Base-by-base conservation (phyloP, 345 rosid species). In the Mangifera indica region DNA sequence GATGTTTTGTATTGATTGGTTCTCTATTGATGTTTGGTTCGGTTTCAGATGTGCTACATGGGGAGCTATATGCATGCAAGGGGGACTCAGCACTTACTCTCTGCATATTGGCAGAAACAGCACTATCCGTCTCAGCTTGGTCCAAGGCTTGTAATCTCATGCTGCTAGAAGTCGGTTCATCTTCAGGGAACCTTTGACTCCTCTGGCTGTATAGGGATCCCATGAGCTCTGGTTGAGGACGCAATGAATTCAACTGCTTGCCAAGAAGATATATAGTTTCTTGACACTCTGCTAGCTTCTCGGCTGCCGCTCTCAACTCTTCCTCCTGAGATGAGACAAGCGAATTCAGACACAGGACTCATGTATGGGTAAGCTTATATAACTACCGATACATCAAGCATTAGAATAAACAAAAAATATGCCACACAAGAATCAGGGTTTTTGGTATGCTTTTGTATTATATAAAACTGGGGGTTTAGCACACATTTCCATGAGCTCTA, bases 211-310 rank as follows among this genome's bases (percentile, higher is more conserved):
- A 71, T 14, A 85, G 81, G 69, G 88, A 85, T 70, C 83, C 86
- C 22, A 67, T 77, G 26, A 55, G 59, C 48, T 88, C 96, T 32
- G 90, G 54, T 71, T 82, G 96, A 69, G 96, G 98, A 61, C 82
- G 87, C 63, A 95, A 74, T 17, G 94, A 75, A n/a, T 93, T 85
- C 74, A 95, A 78, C 81, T 95, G 99, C 82, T 85, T 93, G 60
- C 98, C 98, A 0, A 95, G 92, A 76, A 95, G 90, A 80, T 89
- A 81, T 86, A 95, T 95, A 10, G 99, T 95, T 80, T 91, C 91
- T 72, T 95, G 99, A 79, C 99, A 95, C 83, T 95, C 97, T 0
- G 93, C 93, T 74, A 95, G 84, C 83, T 89, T 95, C 84, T 88
- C 97, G 37, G 97, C 92, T 1, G 99, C 98, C 60, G 97, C 91